Evolutionary conservation across 2,329 filamentous ascomycete species (phyloP).

Genomic region (Paecilomyces sp.): DNA sequence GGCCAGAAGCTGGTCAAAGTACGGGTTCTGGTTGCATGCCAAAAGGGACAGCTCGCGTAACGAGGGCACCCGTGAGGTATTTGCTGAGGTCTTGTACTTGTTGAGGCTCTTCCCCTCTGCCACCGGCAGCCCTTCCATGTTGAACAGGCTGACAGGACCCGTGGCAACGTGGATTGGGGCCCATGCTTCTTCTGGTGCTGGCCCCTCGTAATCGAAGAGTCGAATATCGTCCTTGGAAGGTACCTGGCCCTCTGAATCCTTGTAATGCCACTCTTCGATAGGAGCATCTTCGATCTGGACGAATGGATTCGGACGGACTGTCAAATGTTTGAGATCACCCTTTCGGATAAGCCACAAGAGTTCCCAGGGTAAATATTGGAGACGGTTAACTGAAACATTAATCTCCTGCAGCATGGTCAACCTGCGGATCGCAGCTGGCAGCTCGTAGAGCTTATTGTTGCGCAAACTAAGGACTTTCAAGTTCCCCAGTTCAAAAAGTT

Average conservation of each 20-base stretch:
- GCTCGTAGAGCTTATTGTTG: constrained; percentile 36
- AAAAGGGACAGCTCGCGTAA: constrained; percentile 37
- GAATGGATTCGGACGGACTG: constrained; percentile 35
- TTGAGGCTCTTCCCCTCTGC: constrained; percentile 3
- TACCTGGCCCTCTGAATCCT: constrained; percentile 5
- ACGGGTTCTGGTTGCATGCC: constrained; percentile 27
- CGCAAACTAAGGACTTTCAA: constrained; percentile 40
- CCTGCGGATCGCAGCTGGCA: constrained; percentile 34
- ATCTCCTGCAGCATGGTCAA: constrained; percentile 36
- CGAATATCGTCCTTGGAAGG: constrained; percentile 5
- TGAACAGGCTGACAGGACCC: constrained; percentile 20
- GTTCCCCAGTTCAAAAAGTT: constrained; percentile 34
- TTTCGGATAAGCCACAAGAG: constrained; percentile 32
- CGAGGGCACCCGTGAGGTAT: constrained; percentile 25
- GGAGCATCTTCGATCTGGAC: constrained; percentile 20
- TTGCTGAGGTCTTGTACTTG: constrained; percentile 1
- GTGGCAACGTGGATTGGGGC: constrained; percentile 30
- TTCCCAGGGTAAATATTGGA: constrained; percentile 39
- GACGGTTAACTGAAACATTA: constrained; percentile 39
- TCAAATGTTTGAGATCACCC: constrained; percentile 31
- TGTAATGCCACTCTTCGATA: constrained; percentile 25
- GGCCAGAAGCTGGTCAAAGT: constrained; percentile 29
- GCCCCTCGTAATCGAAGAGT: constrained; percentile 17
- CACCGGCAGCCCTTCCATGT: constrained; percentile 26
- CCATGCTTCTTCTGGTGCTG: constrained; percentile 23